Evolutionary conservation across 306 rosid species (phyloP).

Genomic region (Chamaecrista fasciculata): DNA sequence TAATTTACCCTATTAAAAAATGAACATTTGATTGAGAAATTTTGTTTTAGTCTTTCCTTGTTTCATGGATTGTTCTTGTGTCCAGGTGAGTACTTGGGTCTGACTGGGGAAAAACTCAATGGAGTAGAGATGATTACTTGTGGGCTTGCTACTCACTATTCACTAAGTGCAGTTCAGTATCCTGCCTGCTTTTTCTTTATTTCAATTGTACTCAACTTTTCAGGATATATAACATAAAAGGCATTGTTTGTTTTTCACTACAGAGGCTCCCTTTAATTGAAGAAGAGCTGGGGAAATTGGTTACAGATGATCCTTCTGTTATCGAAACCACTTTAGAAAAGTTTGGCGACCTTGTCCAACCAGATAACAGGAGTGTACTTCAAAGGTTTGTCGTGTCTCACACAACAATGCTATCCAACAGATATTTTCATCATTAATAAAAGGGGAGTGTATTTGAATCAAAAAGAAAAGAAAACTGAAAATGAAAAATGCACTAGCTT

Average conservation of each 20-base stretch:
- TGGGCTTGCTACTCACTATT: constrained; percentile 92
- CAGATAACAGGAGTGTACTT: constrained; percentile 49
- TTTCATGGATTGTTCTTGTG: constrained; percentile 19
- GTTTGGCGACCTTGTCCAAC: constrained; percentile 61
- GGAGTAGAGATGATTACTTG: constrained; percentile 83
- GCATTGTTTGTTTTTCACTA: constrained; percentile 26
- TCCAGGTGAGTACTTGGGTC: constrained; percentile 91
- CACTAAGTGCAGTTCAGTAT: constrained; percentile 61
- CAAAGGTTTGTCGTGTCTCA: constrained; percentile 56
- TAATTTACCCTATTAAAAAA: neutral
- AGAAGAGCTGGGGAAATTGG: constrained; percentile 73
- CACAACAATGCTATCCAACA: neutral
- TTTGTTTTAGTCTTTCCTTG: constrained; percentile 14
- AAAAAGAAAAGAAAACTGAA: neutral
- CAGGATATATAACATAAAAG: constrained; percentile 1
- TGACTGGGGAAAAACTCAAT: constrained; percentile 77
- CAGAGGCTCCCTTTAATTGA: constrained; percentile 79
- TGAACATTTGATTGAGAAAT: constrained; percentile 1
- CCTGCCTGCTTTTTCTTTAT: constrained; percentile 12
- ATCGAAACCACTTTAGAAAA: constrained; percentile 75
- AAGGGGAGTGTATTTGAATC: neutral
- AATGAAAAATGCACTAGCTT: neutral
- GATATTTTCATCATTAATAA: neutral
- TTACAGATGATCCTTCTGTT: constrained; percentile 87
- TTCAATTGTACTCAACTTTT: constrained; percentile 2